Conservation (phyloP, 495 filamentous ascomycete genomes). For the Talaromyces proteolyticus region DNA sequence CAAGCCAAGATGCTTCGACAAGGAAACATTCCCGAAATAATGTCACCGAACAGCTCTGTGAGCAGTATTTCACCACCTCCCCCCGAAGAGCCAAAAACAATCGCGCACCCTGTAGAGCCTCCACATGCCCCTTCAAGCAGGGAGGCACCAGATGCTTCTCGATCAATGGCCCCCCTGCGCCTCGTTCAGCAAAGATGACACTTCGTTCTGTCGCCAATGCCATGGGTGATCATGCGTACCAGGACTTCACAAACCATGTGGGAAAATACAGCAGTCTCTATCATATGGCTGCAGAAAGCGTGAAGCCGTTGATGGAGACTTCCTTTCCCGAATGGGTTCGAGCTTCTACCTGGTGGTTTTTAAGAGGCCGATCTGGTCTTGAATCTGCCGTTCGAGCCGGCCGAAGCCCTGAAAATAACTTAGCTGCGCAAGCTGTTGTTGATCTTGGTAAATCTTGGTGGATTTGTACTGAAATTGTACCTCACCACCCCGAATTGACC, state of each 20-base stretch:
- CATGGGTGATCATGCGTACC: slow-evolving; percentile 56
- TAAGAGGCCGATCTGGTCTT: slow-evolving; percentile 65
- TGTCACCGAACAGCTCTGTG: slow-evolving; percentile 7
- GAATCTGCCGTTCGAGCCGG: slow-evolving; percentile 60
- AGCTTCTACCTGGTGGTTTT: slow-evolving; percentile 81
- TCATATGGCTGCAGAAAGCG: slow-evolving; percentile 61
- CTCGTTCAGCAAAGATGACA: slow-evolving; percentile 23
- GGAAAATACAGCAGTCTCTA: slow-evolving; percentile 64
- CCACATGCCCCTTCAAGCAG: not conserved
- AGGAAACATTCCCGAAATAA: not conserved
- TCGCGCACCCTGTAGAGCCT: not conserved
- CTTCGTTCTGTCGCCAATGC: slow-evolving; percentile 33
- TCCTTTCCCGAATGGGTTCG: slow-evolving; percentile 60
- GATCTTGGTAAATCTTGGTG: slow-evolving; percentile 81
- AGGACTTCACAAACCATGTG: slow-evolving; percentile 60
- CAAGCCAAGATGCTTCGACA: slow-evolving; percentile 1
- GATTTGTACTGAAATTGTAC: slow-evolving; percentile 63
- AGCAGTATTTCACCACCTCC: slow-evolving; percentile 24
- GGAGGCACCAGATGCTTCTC: not conserved
- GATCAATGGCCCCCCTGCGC: not conserved
- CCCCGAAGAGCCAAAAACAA: not conserved
- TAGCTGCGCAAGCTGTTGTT: slow-evolving; percentile 60
- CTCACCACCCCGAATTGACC: slow-evolving; percentile 43
- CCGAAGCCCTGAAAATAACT: slow-evolving; percentile 4
- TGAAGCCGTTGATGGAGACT: slow-evolving; percentile 54